phyloP scores from a whole-genome alignment of 169 alveolate species.

The Pseudocohnilembus persalinus region DNA sequence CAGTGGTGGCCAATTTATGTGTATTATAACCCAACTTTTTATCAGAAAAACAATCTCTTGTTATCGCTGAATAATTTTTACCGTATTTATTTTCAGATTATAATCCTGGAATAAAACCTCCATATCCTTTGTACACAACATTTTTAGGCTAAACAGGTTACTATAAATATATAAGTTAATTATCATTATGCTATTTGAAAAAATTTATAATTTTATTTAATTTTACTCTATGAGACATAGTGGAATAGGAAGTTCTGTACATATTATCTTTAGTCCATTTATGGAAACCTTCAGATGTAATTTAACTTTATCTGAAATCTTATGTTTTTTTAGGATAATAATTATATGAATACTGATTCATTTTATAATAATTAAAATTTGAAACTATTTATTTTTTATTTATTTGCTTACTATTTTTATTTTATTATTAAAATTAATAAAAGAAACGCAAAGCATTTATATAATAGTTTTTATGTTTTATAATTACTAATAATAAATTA shows the following conservation, averaged over 20 bases:
- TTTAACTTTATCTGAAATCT: neutral
- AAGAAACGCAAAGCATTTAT: too few relatives aligned
- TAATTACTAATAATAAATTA: too few relatives aligned
- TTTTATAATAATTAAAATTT: too few relatives aligned
- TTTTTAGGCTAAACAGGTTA: slow-evolving; percentile 15
- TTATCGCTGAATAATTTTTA: neutral
- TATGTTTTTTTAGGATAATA: slow-evolving; percentile 22
- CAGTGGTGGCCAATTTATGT: slow-evolving; percentile 16
- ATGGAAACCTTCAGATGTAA: neutral
- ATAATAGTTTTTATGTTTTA: too few relatives aligned
- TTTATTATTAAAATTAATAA: too few relatives aligned
- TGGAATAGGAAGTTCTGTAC: slow-evolving; percentile 18
- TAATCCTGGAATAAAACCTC: slow-evolving; percentile 9
- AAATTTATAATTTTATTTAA: neutral
- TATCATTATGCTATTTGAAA: too few relatives aligned
- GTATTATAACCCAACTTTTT: slow-evolving; percentile 13
- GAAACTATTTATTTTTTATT: neutral
- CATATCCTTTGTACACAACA: slow-evolving; percentile 9
- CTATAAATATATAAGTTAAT: too few relatives aligned
- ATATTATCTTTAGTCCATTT: slow-evolving; percentile 14
- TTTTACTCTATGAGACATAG: slow-evolving; percentile 8
- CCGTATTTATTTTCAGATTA: slow-evolving; percentile 10
- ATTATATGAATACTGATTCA: slow-evolving; percentile 22
- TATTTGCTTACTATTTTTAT: too few relatives aligned
- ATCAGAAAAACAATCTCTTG: slow-evolving; percentile 11